Base-by-base conservation (phyloP, 2,329 filamentous ascomycete species). In the Aquanectria penicillioides region DNA sequence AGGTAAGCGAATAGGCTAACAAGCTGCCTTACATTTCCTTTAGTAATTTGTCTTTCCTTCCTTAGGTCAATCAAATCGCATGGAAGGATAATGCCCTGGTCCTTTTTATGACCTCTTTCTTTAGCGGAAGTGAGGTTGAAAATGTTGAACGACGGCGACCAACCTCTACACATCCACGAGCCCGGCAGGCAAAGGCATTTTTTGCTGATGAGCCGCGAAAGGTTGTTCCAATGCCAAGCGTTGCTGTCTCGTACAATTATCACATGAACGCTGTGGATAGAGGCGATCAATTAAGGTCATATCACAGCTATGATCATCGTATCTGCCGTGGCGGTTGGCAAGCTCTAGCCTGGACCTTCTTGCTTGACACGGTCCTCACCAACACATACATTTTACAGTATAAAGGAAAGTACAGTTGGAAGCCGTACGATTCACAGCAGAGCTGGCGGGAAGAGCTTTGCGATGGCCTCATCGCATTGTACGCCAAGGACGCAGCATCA, bases 41-140 rank as follows among this genome's bases (percentile, higher is more conserved):
- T 57, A 55, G 20, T 56, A 60, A 59, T 23, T 28, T 46, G 28
- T 60, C 34, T 53, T 51, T 40, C 40, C 33, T 20, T 46, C 22
- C 10, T n/a, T 12, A 57, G 58, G 53, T 61, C 12, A 51, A 58
- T 25, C 23, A 64, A 50, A 52, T 65, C 25, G 43, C 40, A 11
- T 65, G 41, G 58, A 62, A 65, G 12, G 61, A 65, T 62, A 65
- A 53, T 28, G n/a, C 38, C 11, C 28, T 64, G 13, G 44, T 66
- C 11, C 36, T 66, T 18, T 53, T 66, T n/a, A 5, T 61, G 23
- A 49, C 26, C 13, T 55, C 55, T 37, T 23, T 53, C 8, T 53
- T 29, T 7, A 55, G 13, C 3, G 38, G 56, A 2, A 28, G 44
- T 11, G 15, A 60, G 22, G 23, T 54, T 47, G 23, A 44, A 18